These are phyloP conservation scores for Theobroma grandiflorum DNA, from an alignment of 441 rosid species.

Conservation along the genomic window DNA sequence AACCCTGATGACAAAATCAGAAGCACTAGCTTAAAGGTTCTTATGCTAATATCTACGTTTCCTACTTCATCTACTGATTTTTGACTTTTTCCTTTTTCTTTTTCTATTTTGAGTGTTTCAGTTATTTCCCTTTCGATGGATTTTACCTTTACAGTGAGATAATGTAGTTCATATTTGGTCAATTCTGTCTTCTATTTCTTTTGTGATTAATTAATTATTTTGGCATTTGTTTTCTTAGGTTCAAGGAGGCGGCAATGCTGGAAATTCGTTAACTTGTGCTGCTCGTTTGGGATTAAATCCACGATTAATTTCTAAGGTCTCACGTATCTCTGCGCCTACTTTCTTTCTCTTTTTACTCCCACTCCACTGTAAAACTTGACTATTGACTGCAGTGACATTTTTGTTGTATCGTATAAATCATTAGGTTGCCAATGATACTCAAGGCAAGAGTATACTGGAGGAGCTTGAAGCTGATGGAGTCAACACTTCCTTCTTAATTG, in stretches of 20 bases:
- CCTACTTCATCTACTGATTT: neutral
- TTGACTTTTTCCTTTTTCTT: neutral
- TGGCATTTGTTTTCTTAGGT: constrained; percentile 46
- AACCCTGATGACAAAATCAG: constrained; percentile 84
- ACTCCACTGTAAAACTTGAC: neutral
- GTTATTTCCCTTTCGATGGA: neutral
- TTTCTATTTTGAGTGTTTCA: constrained; percentile 7
- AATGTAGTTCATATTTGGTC: neutral
- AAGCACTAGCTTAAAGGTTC: constrained; percentile 73
- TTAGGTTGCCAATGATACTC: constrained; percentile 80
- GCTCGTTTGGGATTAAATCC: constrained; percentile 78
- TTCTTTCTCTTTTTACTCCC: neutral
- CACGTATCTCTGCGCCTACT: neutral
- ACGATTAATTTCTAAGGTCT: constrained; percentile 81
- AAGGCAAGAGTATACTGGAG: constrained; percentile 68
- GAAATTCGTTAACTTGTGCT: constrained; percentile 76
- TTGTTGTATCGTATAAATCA: constrained; percentile 8
- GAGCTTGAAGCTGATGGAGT: constrained; percentile 84
- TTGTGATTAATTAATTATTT: neutral
- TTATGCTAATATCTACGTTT: neutral
- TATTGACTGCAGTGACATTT: neutral
- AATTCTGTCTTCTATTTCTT: neutral
- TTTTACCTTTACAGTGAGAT: neutral
- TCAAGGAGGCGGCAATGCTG: constrained; percentile 90
- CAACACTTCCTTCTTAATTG: constrained; percentile 78